phyloP scores from a whole-genome alignment of 140 eudicot genomes.

The Cichorium intybus region DNA sequence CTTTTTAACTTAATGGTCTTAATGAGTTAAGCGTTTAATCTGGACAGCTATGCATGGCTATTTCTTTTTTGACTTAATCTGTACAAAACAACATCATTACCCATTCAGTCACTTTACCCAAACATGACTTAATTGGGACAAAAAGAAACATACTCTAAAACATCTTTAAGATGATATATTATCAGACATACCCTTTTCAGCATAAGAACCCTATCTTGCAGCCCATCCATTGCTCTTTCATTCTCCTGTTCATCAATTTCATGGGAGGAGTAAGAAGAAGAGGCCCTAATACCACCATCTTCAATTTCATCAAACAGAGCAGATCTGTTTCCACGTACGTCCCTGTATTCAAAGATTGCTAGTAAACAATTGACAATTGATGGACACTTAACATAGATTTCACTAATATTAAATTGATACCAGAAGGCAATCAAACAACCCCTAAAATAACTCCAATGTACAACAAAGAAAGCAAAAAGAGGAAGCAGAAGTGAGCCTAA shows the following conservation, averaged over 20 bases:
- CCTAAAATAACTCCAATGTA: background rate
- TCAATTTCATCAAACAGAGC: slow-evolving; percentile 88
- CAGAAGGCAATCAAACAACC: background rate
- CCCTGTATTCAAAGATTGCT: slow-evolving; percentile 43
- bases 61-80: too few species aligned
- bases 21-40: too few species aligned
- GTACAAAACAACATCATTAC: too few species aligned
- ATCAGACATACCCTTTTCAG: slow-evolving; percentile 66
- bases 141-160: too few species aligned
- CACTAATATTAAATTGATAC: too few species aligned
- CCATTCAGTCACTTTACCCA: too few species aligned
- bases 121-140: too few species aligned
- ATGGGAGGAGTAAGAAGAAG: slow-evolving; percentile 79
- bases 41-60: too few species aligned
- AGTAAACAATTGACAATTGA: too few species aligned
- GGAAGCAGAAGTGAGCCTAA: background rate
- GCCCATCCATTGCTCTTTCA: slow-evolving; percentile 74
- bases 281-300: slow-evolving; percentile 89
- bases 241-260: slow-evolving; percentile 96
- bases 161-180: background rate
- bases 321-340: slow-evolving; percentile 60
- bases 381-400: background rate
- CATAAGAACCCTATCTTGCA: slow-evolving; percentile 84
- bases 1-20: too few species aligned
- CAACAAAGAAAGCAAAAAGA: background rate